A percentile compares a stretch with the other conserved stretches of the same genome.
Evolutionary conservation across 1,284 basidiomycete genomes (phyloP).

Genomic region (Coriolopsis trogii): DNA sequence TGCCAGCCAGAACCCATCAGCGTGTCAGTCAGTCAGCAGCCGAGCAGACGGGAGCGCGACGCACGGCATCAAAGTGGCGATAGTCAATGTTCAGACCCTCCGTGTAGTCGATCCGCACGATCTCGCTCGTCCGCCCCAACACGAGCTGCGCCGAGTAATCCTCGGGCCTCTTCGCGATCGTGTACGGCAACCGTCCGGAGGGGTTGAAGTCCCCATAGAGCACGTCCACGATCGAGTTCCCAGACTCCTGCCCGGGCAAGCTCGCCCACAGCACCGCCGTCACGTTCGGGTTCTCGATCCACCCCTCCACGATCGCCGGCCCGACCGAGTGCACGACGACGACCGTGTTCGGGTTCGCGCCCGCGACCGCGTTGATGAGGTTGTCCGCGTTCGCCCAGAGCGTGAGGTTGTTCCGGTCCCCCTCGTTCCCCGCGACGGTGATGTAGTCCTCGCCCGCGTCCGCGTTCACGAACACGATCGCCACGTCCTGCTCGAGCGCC

Average conservation of each 20-base stretch:
- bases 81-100: slow-evolving; percentile 50
- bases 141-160: slow-evolving; percentile 72
- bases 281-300: slow-evolving; percentile 80
- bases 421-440: slow-evolving; percentile 73
- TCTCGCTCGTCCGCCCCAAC: slow-evolving; percentile 41
- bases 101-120: slow-evolving; percentile 51
- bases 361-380: slow-evolving; percentile 61
- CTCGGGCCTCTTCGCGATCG: slow-evolving; percentile 66
- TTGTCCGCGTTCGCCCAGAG: slow-evolving; percentile 79
- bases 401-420: slow-evolving; percentile 82
- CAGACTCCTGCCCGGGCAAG: slow-evolving; percentile 75
- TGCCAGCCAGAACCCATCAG: slow-evolving; percentile 2
- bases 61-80: slow-evolving; percentile 72
- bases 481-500: slow-evolving; percentile 58
- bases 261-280: slow-evolving; percentile 75
- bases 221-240: slow-evolving; percentile 76
- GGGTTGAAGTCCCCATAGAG: slow-evolving; percentile 76
- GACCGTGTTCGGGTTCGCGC: slow-evolving; percentile 75
- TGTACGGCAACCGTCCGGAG: slow-evolving; percentile 78
- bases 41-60: slow-evolving; percentile 25
- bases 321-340: slow-evolving; percentile 83
- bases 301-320: slow-evolving; percentile 71
- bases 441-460: slow-evolving; percentile 82
- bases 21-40: background rate
- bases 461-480: slow-evolving; percentile 74